Base-by-base conservation (phyloP, 768 basidiomycete genomes). In the Psilocybe azurescens region DNA sequence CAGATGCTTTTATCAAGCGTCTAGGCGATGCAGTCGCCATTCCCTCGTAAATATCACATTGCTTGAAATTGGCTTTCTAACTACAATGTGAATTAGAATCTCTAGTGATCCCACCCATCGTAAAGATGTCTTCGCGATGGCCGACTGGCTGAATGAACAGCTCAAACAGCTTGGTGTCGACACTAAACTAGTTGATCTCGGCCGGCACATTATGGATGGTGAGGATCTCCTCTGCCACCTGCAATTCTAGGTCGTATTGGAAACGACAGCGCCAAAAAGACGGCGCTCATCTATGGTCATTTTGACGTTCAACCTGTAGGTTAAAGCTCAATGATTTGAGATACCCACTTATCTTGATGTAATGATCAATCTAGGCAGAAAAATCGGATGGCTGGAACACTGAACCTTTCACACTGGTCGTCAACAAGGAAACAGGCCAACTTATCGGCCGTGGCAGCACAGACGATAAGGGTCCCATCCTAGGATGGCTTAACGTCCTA, bases 271-370 rank as follows among this genome's bases (percentile, higher is more conserved):
- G 86, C 79, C 70, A 98, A 98, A 87, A 96, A 93, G 85, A 98
- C 95, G 0, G 87, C 98, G 32, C 83, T 97, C 30, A 77, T 98
- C 33, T 98, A 98, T 72, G 96, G 94, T 1, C 96, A 98, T 74
- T 97, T 94, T 70, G 95, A 97, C 71, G 96, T 97, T 6, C 96
- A 97, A 69, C 95, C 96, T 8, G 92, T 93, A 62, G 30, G n/a
- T n/a, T n/a, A n/a, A n/a, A n/a, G n/a, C n/a, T n/a, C n/a, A n/a
- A n/a, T 44, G 59, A 53, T 47, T 56, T 46, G n/a, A 10, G 16
- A 13, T 41, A 11, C 28, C 28, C 3, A 33, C 14, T 3, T 13
- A 13, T 7, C 14, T 44, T 11, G 13, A 44, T 11, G 14, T 44
- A 13, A 36, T 5, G 24, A 57, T 44, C 49, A 9, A 30, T 55